These are phyloP conservation scores for Geotrichum aggregatum DNA, from an alignment of 1,139 yeast genomes.

Conservation along the genomic window DNA sequence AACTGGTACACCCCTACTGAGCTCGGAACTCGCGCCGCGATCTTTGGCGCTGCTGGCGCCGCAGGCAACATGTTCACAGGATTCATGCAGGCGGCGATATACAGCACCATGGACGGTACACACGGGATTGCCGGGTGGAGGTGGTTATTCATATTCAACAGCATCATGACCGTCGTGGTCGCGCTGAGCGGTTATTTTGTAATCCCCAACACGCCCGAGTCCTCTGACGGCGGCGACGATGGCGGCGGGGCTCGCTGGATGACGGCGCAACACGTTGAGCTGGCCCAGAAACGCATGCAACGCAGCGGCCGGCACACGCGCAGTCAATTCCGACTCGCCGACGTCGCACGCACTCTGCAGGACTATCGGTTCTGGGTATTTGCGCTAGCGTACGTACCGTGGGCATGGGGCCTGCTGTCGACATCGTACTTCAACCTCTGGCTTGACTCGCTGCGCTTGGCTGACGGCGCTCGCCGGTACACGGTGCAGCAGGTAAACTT, in stretches of 20 bases:
- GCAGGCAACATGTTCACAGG: conserved; percentile 47
- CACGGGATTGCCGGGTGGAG: conserved; percentile 12
- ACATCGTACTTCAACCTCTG: conserved; percentile 11
- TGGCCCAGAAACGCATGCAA: conserved; percentile 32
- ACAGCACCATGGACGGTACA: conserved; percentile 38
- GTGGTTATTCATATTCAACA: conserved; percentile 14
- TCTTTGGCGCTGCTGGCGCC: conserved; percentile 20
- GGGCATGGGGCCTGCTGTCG: conserved; percentile 4
- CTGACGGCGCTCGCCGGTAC: conserved; percentile 5
- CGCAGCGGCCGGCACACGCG: conserved; percentile 7
- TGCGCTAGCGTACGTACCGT: conserved; percentile 7
- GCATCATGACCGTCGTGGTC: conserved; percentile 12
- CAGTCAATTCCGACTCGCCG: background rate
- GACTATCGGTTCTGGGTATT: conserved; percentile 11
- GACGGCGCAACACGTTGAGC: conserved; percentile 30
- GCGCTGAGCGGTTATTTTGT: conserved; percentile 44
- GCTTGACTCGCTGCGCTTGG: conserved; percentile 4
- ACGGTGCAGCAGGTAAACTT: conserved; percentile 7
- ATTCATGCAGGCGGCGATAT: conserved; percentile 47
- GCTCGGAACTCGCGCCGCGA: conserved; percentile 12
- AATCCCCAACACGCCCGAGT: conserved; percentile 56
- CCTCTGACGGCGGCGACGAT: too few relatives aligned
- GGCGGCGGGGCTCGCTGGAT: conserved; percentile 43
- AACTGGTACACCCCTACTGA: conserved; percentile 34
- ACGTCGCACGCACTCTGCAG: background rate